Conservation (phyloP, 352 stramenopile genomes). For the Pythium sp. region DNA sequence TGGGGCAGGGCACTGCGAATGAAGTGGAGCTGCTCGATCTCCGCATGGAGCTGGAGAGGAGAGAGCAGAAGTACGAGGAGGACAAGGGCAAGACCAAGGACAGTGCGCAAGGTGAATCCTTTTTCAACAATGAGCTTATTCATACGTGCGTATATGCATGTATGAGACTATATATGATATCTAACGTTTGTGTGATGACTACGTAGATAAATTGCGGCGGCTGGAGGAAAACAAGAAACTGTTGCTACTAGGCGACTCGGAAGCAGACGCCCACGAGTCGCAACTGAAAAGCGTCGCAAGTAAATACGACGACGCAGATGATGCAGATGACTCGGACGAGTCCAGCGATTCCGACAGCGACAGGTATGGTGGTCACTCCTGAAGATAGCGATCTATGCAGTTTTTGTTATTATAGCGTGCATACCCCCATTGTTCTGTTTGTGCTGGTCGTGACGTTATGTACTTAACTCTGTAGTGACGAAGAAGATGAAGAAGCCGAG, state of each 20-base stretch:
- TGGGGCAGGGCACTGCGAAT: slow-evolving; percentile 77
- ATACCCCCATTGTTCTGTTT: neutral
- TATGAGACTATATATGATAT: slow-evolving; percentile 8
- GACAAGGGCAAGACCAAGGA: slow-evolving; percentile 76
- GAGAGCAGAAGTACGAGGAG: slow-evolving; percentile 69
- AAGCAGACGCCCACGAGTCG: slow-evolving; percentile 72
- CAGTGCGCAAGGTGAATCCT: slow-evolving; percentile 66
- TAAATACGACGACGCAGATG: slow-evolving; percentile 91
- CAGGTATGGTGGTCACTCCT: slow-evolving; percentile 27
- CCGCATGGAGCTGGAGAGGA: slow-evolving; percentile 68
- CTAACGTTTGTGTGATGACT: slow-evolving; percentile 11
- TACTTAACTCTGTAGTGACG: slow-evolving; percentile 36
- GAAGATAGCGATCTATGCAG: neutral
- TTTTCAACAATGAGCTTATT: slow-evolving; percentile 15
- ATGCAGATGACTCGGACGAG: slow-evolving; percentile 61
- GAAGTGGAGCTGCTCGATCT: slow-evolving; percentile 77
- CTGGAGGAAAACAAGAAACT: slow-evolving; percentile 86
- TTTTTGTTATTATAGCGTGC: too few relatives aligned
- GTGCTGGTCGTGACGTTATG: neutral
- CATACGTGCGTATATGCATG: neutral
- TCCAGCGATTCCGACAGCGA: slow-evolving; percentile 78
- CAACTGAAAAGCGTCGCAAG: slow-evolving; percentile 86
- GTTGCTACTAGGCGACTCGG: slow-evolving; percentile 68
- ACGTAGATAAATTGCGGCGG: slow-evolving; percentile 54
- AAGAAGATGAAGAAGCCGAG: slow-evolving; percentile 97